phyloP scores from a whole-genome alignment of 805 yeast species.

The Candida nemodendra region DNA sequence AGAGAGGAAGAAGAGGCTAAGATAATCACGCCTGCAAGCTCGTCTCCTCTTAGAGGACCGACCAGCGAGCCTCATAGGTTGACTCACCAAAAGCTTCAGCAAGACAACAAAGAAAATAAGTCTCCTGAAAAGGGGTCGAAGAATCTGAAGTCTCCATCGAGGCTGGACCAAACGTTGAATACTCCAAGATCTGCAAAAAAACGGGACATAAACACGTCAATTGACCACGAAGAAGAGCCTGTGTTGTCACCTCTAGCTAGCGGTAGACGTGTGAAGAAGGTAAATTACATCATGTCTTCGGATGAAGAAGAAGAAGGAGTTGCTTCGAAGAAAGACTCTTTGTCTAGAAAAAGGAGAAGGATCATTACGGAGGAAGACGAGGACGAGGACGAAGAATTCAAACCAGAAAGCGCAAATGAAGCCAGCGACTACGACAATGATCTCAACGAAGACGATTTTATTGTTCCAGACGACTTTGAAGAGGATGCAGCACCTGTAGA shows the following conservation, averaged over 20 bases:
- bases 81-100: background rate
- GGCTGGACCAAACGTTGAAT: background rate
- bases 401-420: slow-evolving; percentile 11
- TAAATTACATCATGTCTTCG: slow-evolving; percentile 17
- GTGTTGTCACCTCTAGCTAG: slow-evolving; percentile 7
- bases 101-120: slow-evolving; percentile 11
- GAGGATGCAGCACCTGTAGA: slow-evolving; percentile 13
- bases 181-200: slow-evolving; percentile 15
- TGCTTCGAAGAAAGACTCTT: background rate
- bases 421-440: slow-evolving; percentile 22
- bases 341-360: slow-evolving; percentile 11
- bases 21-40: slow-evolving; percentile 27
- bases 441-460: slow-evolving; percentile 22
- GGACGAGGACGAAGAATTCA: slow-evolving; percentile 21
- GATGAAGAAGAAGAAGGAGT: slow-evolving; percentile 13
- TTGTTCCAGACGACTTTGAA: slow-evolving; percentile 18
- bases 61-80: background rate
- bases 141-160: slow-evolving; percentile 7
- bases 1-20: background rate
- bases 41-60: slow-evolving; percentile 20
- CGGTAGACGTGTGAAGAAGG: slow-evolving; percentile 14
- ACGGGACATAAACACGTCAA: background rate
- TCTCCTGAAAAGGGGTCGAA: slow-evolving; percentile 3
- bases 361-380: slow-evolving; percentile 13
- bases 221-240: background rate